Evolutionary conservation across 352 stramenopile genomes (phyloP), one percentile per base, ranked within the genome.

Genomic region (Phytopythium ostracodes): DNA sequence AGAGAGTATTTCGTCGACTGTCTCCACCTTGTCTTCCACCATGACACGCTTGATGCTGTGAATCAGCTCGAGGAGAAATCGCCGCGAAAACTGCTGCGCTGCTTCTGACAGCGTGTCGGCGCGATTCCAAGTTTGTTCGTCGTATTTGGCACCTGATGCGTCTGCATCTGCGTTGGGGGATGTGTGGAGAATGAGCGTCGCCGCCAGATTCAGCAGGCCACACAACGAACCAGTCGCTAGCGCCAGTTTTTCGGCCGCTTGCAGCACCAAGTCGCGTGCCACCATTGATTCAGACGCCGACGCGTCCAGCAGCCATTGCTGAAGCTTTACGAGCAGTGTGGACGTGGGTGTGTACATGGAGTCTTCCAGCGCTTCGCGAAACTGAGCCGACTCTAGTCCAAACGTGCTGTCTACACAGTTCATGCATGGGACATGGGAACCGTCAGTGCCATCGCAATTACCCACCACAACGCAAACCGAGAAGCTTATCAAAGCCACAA

Each of bases 161-260:
- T 33, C 62, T n/a, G 52, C 40, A 35, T 15, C 38, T 59, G 47
- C 29, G 40, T 27, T 47, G 0, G 52, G 12, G 31, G 46, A 36
- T 20, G 75, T 58, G 61, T 90, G 90, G n/a, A 92, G 56, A 20
- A 94, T 58, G 9, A 96, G 63, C 4, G 68, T 76, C 1, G 72
- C 78, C n/a, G 81, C 79, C 9, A 96, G 47, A 25, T 91, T 78
- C 22, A 96, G 35, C 9, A 96, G 64, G 8, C 82, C 82, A 57
- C 86, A 95, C 12, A 96, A 68, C 5, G 87, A 96, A 15, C 87
- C 87, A 14, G 82, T 94, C 31, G 83, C 79, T 9, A 96, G 73
- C 22, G 77, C 70, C 27, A 96, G 35, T 24, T 72, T 77, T 47
- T 92, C 71, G 1, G 94, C 65, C 18, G 77, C 81, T 56, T 81